Evolutionary conservation across 139 green algal species (phyloP).

Genomic region (Zygnema cylindricum): DNA sequence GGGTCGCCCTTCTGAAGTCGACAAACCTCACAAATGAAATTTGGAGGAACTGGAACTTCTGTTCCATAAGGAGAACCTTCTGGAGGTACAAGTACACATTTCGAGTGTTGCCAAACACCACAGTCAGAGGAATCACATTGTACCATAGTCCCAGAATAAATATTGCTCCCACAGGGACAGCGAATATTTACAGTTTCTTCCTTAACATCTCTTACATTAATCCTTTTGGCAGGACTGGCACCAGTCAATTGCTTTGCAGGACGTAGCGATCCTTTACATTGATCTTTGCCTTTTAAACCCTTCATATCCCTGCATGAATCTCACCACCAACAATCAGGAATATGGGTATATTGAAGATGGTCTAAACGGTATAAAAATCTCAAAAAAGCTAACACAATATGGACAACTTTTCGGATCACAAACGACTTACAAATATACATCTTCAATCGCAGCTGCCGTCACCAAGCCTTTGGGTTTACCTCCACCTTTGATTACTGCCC

Average conservation of each 20-base stretch:
- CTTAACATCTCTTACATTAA: neutral
- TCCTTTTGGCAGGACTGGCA: no score
- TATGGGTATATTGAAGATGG: neutral
- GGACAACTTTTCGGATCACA: neutral
- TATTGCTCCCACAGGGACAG: conserved; percentile 3
- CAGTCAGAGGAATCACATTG: conserved; percentile 11
- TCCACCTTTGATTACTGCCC: neutral
- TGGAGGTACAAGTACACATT: neutral
- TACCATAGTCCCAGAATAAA: neutral
- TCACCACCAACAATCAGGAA: neutral
- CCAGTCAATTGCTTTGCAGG: neutral
- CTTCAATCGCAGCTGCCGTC: neutral
- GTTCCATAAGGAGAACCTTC: neutral
- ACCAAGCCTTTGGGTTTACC: no score
- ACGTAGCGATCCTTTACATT: neutral
- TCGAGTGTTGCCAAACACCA: conserved; percentile 31
- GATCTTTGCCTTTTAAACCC: neutral
- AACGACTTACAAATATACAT: neutral
- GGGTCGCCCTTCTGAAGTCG: conserved; percentile 7
- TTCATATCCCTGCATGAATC: neutral
- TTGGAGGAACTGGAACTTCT: neutral
- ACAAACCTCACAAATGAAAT: conserved; percentile 24
- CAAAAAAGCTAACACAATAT: neutral
- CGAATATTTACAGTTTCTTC: neutral
- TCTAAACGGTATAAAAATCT: neutral